Evolutionary conservation across 164 flowering plant species (phyloP).

Genomic region (Aristolochia fimbriata): DNA sequence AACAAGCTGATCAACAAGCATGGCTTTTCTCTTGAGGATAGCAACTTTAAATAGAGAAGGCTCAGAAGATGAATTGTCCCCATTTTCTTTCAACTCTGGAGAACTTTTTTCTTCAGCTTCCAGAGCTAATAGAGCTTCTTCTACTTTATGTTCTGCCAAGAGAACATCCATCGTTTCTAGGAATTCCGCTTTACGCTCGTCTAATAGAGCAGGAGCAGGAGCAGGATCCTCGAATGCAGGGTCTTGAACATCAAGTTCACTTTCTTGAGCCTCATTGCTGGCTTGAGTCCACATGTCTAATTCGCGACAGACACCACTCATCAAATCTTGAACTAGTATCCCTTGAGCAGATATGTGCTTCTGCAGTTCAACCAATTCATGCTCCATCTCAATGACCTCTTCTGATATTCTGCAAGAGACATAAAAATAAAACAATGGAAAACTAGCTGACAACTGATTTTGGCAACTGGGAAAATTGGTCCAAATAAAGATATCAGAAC

Average conservation of each 20-base stretch:
- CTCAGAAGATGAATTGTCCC: slow-evolving; percentile 37
- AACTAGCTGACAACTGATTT: no score
- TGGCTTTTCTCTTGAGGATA: slow-evolving; percentile 53
- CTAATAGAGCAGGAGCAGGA: slow-evolving; percentile 29
- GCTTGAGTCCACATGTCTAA: slow-evolving; percentile 54
- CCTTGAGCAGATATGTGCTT: slow-evolving; percentile 87
- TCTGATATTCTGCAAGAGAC: slow-evolving; percentile 58
- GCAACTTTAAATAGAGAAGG: slow-evolving; percentile 48
- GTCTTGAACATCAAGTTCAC: slow-evolving; percentile 20
- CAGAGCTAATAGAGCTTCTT: slow-evolving; percentile 67
- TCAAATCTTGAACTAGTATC: slow-evolving; percentile 79
- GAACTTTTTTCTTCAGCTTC: slow-evolving; percentile 55
- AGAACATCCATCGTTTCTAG: slow-evolving; percentile 82
- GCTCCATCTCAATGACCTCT: slow-evolving; percentile 89
- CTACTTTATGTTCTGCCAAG: slow-evolving; percentile 77
- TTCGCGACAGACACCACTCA: slow-evolving; percentile 72
- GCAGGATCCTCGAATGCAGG: slow-evolving; percentile 23
- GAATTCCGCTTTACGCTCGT: slow-evolving; percentile 26
- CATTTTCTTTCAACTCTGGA: slow-evolving; percentile 43
- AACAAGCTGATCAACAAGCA: slow-evolving; percentile 65
- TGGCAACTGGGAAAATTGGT: no score
- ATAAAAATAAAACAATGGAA: no score
- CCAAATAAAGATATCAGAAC: no score
- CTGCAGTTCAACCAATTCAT: slow-evolving; percentile 70
- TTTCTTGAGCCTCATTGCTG: slow-evolving; percentile 20